Conservation (phyloP, 148 eudicot species). For the Drosera capensis region DNA sequence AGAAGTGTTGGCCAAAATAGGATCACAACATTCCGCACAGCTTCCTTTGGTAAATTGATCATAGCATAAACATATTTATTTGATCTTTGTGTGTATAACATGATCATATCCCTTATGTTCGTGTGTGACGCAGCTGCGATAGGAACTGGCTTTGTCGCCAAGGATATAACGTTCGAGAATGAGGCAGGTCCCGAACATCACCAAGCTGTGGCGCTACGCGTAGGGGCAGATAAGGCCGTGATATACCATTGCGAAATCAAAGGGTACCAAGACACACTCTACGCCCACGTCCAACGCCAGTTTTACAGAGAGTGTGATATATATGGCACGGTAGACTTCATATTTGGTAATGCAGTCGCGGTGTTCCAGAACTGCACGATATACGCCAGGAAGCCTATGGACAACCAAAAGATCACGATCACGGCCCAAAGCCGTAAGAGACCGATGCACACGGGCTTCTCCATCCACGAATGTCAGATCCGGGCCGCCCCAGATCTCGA, state of each 20-base stretch:
- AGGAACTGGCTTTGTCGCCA: conserved; percentile 69
- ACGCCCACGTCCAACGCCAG: conserved; percentile 76
- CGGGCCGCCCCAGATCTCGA: conserved; percentile 41
- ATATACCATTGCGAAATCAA: conserved; percentile 60
- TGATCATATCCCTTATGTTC: not conserved
- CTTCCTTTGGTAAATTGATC: conserved; percentile 90
- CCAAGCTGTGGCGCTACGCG: conserved; percentile 86
- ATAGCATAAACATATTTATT: no score
- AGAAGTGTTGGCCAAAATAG: conserved; percentile 37
- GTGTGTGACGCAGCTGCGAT: conserved; percentile 46
- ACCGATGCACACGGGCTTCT: conserved; percentile 85
- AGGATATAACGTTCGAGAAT: conserved; percentile 77
- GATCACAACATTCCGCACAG: conserved; percentile 81
- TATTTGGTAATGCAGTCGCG: conserved; percentile 87
- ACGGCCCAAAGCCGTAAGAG: conserved; percentile 93
- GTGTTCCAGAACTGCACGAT: conserved; percentile 73
- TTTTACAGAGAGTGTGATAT: conserved; percentile 81
- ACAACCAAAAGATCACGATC: conserved; percentile 54
- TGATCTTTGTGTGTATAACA: no score
- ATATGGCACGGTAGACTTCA: conserved; percentile 84
- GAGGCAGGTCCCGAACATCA: conserved; percentile 66
- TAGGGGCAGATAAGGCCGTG: conserved; percentile 76
- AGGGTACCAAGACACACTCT: conserved; percentile 92
- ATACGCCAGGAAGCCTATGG: conserved; percentile 56
- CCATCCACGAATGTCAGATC: conserved; percentile 55